phyloP scores from a whole-genome alignment of 768 basidiomycete genomes.

The Xerocomus brunneocitrinus region DNA sequence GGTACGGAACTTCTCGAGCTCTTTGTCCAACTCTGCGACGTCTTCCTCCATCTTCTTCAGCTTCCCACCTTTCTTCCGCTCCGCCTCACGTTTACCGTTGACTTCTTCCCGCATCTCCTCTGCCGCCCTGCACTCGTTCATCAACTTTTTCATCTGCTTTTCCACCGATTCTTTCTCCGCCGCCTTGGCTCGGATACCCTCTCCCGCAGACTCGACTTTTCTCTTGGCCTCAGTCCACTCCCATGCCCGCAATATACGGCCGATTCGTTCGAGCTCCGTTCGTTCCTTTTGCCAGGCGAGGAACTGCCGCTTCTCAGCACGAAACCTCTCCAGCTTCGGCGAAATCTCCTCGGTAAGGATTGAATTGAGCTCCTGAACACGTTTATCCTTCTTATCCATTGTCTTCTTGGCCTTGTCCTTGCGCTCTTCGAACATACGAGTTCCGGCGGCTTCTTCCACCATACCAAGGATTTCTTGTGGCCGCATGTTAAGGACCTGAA shows the following conservation, averaged over 20 bases:
- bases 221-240: constrained; percentile 73
- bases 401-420: constrained; percentile 96
- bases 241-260: constrained; percentile 76
- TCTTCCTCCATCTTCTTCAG: constrained; percentile 81
- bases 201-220: constrained; percentile 50
- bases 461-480: constrained; percentile 96
- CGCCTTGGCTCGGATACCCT: constrained; percentile 48
- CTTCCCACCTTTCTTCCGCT: constrained; percentile 91
- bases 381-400: constrained; percentile 96
- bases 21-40: constrained; percentile 73
- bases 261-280: constrained; percentile 82
- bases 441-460: constrained; percentile 98
- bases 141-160: constrained; percentile 45
- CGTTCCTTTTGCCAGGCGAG: constrained; percentile 87
- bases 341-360: constrained; percentile 86
- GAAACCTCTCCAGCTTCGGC: constrained; percentile 88
- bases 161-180: constrained; percentile 45
- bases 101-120: constrained; percentile 67
- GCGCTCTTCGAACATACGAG: constrained; percentile 97
- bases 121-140: constrained; percentile 53
- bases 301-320: constrained; percentile 83
- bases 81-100: constrained; percentile 72
- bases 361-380: constrained; percentile 81
- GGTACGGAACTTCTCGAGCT: constrained; percentile 74
- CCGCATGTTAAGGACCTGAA: constrained; percentile 88